Evolutionary conservation across 495 filamentous ascomycete genomes (phyloP), one percentile per base, ranked within the genome.

Genomic region (Podospora conica): DNA sequence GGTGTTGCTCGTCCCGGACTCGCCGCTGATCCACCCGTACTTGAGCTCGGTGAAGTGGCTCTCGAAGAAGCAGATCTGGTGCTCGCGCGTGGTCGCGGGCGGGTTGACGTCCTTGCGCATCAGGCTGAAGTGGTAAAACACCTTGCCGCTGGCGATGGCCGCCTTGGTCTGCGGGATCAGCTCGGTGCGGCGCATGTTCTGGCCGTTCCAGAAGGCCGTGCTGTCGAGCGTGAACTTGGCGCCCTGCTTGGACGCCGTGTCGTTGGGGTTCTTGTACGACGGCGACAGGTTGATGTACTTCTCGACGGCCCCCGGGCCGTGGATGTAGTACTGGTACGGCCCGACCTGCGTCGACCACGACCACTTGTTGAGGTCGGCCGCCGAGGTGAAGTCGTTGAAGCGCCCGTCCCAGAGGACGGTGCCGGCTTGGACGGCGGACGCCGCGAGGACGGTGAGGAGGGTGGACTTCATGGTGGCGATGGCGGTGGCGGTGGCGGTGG

Each of bases 321-420:
- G 85, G 75, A 90, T 91, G 76, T 91, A 90, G 80, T 88, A 90
- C 70, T 90, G 87, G 75, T 86, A 91, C 1, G 86, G 83, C 2
- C 86, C 86, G 66, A 89, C 84, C 75, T 88, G 84, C 72, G 84
- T 86, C 0, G 77, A 76, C 84, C 85, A 91, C 12, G 83, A 86
- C 88, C 87, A 89, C 65, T 78, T 79, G 74, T 78, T 80, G 4
- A 87, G 76, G 70, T 85, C 83, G 22, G 73, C 55, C 60, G 80
- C 77, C 20, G 81, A 79, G 24, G 72, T 68, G 66, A 86, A 70
- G 53, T 83, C 83, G 72, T 87, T 87, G 77, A 87, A 86, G 53
- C 85, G 82, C 21, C 85, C 85, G 72, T 88, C 85, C 84, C 85
- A 87, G 57, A 88, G 74, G 48, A 88, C 76, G 1, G 81, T 48